Conservation (phyloP, 2,329 filamentous ascomycete genomes). For the Daldinia eschscholtzii region DNA sequence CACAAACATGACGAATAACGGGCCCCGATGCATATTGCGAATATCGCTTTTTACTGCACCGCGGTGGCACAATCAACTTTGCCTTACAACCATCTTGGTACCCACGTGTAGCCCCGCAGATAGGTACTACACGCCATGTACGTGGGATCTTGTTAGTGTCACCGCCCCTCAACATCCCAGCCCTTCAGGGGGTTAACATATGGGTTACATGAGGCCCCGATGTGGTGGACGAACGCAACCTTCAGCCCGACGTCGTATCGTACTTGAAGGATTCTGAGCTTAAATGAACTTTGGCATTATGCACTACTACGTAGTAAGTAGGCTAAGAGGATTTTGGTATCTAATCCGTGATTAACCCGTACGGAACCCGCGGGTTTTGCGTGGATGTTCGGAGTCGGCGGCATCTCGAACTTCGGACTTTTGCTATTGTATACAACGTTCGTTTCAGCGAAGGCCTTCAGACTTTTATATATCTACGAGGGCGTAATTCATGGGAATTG, state of each 20-base stretch:
- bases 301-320: neutral
- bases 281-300: neutral
- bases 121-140: neutral
- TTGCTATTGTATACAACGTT: neutral
- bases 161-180: neutral
- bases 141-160: conserved; percentile 2
- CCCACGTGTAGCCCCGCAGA: neutral
- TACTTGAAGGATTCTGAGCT: neutral
- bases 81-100: too few species aligned
- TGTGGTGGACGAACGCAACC: neutral
- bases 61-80: neutral
- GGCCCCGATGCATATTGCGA: too few species aligned
- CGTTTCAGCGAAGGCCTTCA: neutral
- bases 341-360: neutral
- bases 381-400: neutral
- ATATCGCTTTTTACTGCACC: too few species aligned
- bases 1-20: too few species aligned
- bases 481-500: neutral
- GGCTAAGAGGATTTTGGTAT: neutral
- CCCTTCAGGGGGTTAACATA: neutral
- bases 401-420: neutral
- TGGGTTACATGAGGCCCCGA: neutral
- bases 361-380: neutral
- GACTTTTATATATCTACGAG: neutral
- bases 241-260: neutral